Base-by-base conservation (phyloP, 1,284 basidiomycete genomes). In the Microbotryomycetes sp. region DNA sequence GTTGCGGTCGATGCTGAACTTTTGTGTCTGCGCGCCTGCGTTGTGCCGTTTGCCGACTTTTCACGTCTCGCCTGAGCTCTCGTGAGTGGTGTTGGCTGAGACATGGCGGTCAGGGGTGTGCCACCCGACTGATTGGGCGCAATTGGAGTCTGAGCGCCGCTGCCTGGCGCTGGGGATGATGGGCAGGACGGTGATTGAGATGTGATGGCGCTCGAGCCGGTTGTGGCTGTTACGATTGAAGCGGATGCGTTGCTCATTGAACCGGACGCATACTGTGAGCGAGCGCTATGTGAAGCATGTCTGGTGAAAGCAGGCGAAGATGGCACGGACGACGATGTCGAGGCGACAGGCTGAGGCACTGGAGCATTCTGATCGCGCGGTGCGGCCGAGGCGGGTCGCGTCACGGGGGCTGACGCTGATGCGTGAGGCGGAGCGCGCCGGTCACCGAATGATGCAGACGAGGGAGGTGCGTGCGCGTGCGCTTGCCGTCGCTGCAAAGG, bases 341-440 rank as follows among this genome's bases (percentile, higher is more conserved):
- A 24, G 16, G 45, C 45, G 4, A n/a, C 21, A 5, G 26, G 41
- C 1, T 23, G 16, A 16, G 18, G 26, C 5, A 15, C 18, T 24
- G 16, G 27, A 24, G 35, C 18, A 28, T 9, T 29, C 9, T 7
- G 28, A 9, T 13, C 30, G 21, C 5, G 27, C 29, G 59, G 54
- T 13, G 59, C 54, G n/a, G 60, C 51, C 1, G 60, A 61, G 2
- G 55, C 55, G 11, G 54, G 26, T 13, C 60, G 60, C 18, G 54
- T n/a, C n/a, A 49, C 31, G 3, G 56, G 56, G 11, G 56, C 56
- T 3, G 56, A 57, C 18, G 26, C 29, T 6, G 56, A n/a, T 52
- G 35, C 56, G 41, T 21, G 31, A 35, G 50, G 53, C 49, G 16
- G 50, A 35, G 3, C 23, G 41, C 29, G 50, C 35, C 5, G 11